Evolutionary conservation across 306 rosid species (phyloP), one percentile per base, ranked within the genome.

Genomic region (Argentina anserina): DNA sequence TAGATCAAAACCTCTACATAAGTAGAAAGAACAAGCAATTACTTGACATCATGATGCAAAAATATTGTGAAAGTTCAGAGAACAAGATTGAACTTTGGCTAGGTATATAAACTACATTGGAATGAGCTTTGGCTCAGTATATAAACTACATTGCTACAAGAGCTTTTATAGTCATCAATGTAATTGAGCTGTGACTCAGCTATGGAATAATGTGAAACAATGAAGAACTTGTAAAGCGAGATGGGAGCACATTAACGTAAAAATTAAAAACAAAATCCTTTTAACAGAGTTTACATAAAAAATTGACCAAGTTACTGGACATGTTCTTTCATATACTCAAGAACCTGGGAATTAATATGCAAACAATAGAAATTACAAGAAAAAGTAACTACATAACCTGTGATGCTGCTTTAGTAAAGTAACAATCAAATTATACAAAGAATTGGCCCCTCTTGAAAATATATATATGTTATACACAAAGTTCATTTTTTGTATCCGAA

Each of bases 1-100:
- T 60, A 85, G 70, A 62, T 58, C 46, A 67, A 58, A 53, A 15
- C 47, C 20, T 55, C 20, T 39, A 63, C 34, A 33, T 55, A 15
- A n/a, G n/a, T 31, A 29, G 6, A 6, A 18, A 36, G 20, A 69
- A 60, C n/a, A 7, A 10, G 43, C 9, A 12, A 53, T 69, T 20
- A 31, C 47, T 31, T 34, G 13, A 34, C 36, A 34, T 34, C 62
- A n/a, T 47, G 14, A 47, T 50, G 20, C 10, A 31, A 69, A 7
- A 15, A 37, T 41, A 67, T 29, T 53, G 9, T 67, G 9, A 29
- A 34, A 62, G 9, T 29, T 50, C 31, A 5, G 0, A 21, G 46
- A 65, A 49, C 29, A 18, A 76, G 14, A 39, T 45, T 67, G 40
- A 45, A 12, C 5, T 31, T 23, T 3, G n/a, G 25, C 40, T 67